Percentiles rank a stretch among this genome's conserved stretches.
These are phyloP conservation scores for Plasmodium knowlesi DNA, from an alignment of 169 alveolate genomes.

Conservation along the genomic window DNA sequence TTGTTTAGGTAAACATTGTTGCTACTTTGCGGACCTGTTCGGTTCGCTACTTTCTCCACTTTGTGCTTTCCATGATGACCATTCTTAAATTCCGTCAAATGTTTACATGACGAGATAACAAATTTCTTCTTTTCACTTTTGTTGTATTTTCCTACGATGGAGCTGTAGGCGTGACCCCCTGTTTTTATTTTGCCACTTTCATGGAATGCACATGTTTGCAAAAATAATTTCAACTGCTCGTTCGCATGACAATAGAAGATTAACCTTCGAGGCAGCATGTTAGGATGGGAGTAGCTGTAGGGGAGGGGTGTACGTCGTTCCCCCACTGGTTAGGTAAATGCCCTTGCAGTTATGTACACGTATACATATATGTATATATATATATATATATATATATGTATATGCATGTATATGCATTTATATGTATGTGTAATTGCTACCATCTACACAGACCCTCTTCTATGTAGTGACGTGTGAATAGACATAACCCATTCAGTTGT, in stretches of 20 bases:
- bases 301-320: neutral
- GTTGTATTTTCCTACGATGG: constrained; percentile 41
- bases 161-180: neutral
- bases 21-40: neutral
- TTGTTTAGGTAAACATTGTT: constrained; percentile 32
- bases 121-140: constrained; percentile 71
- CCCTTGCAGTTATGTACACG: neutral
- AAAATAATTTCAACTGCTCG: constrained; percentile 1
- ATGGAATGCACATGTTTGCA: neutral
- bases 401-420: no score
- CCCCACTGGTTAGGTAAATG: neutral
- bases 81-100: neutral
- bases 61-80: neutral
- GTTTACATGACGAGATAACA: constrained; percentile 8
- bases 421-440: neutral
- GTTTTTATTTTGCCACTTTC: neutral
- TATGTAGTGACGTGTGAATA: neutral
- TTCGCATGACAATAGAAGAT: neutral
- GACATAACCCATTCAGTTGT: neutral
- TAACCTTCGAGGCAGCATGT: neutral
- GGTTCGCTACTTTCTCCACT: neutral
- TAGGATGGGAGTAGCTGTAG: neutral
- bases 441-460: neutral
- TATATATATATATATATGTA: neutral
- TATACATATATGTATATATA: neutral